These are phyloP conservation scores for Grigorovia humatica DNA, from an alignment of 805 yeast species.

Conservation along the genomic window DNA sequence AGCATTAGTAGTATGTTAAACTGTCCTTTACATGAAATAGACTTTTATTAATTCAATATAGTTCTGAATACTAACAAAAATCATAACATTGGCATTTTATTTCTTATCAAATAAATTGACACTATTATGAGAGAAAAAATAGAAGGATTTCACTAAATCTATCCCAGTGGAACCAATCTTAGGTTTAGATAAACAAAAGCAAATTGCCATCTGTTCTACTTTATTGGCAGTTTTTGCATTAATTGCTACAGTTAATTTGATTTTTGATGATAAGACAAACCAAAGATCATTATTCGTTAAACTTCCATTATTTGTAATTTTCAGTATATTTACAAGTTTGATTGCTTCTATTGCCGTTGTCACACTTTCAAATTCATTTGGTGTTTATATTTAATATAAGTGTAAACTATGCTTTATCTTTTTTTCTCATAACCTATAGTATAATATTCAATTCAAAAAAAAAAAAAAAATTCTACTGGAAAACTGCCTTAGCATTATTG, in stretches of 20 bases:
- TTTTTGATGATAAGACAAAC: not conserved
- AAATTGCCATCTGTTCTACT: not conserved
- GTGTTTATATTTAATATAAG: slow-evolving; percentile 28
- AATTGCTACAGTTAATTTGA: not conserved
- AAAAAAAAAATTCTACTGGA: no score
- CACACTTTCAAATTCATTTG: slow-evolving; percentile 34
- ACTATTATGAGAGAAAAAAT: no score
- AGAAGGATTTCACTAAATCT: not conserved
- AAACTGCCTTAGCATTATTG: no score
- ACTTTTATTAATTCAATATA: no score
- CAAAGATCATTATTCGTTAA: slow-evolving; percentile 7
- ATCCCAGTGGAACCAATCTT: not conserved
- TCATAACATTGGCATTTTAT: no score
- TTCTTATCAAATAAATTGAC: no score
- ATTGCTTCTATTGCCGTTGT: slow-evolving; percentile 33
- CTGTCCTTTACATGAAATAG: no score
- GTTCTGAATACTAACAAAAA: no score
- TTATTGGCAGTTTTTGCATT: not conserved
- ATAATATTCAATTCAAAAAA: not conserved
- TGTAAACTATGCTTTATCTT: not conserved
- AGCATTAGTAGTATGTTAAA: slow-evolving; percentile 16
- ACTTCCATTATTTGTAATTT: slow-evolving; percentile 12
- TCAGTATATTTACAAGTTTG: slow-evolving; percentile 28
- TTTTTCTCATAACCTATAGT: not conserved
- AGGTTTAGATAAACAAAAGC: not conserved